Base-by-base conservation (phyloP, 164 flowering plant genomes). In the Magnolia officinalis region DNA sequence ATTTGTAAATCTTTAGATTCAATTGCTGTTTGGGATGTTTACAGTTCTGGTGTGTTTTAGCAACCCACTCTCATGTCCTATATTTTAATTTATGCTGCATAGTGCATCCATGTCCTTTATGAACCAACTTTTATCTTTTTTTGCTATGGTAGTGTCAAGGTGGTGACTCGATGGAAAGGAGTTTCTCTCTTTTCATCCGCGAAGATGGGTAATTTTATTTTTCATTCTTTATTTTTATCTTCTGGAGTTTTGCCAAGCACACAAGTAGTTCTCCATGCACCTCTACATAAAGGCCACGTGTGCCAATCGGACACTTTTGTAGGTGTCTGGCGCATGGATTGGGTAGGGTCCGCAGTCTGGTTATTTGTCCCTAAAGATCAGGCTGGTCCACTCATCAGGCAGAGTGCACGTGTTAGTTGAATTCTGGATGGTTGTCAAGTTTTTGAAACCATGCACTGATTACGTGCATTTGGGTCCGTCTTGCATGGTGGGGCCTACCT, bases 111-210 rank as follows among this genome's bases (percentile, higher is more conserved):
- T 55, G 18, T 55, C 61, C 18, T 13, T 55, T 2, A 55, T 55
- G 61, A 16, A 55, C 61, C 10, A 11, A 11, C 61, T 55, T 13
- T 11, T 55, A 55, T 55, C 18, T 55, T 55, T 67, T 74, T 75
- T 50, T 75, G 78, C 23, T 65, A 10, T 63, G 31, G 61, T 73
- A 93, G 98, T 93, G 98, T 81, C 78, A 79, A 73, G 98, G 98
- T 78, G 98, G 98, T 5, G 77, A 78, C 24, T 81, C 89, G 6
- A 70, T 6, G 74, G 96, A 89, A 80, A 86, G 81, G 76, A 87
- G 89, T 77, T 86, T 93, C 50, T 89, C 96, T 63, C 80, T 93
- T 73, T 79, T 80, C 37, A 85, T 91, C 52, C 59, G 78, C 1
- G 76, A 72, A 76, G 88, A 88, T 74, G 84, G 89, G 98, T 93